Percentiles rank a stretch among this genome's conserved stretches.
These are phyloP conservation scores for Coelastrella sp. DNA, from an alignment of 139 green algal genomes.

Conservation along the genomic window DNA sequence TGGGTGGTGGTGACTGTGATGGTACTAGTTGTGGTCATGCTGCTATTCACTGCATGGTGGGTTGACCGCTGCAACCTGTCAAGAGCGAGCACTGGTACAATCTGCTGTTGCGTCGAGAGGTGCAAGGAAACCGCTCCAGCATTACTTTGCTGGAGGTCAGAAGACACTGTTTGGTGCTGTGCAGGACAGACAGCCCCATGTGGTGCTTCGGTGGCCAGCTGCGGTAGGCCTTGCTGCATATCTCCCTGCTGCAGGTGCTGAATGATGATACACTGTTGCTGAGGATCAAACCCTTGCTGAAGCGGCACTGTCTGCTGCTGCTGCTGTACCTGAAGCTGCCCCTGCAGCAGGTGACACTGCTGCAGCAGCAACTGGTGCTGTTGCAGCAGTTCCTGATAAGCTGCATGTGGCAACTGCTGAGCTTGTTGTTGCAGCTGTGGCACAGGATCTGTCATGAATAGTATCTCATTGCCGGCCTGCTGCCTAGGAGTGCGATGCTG, in stretches of 20 bases:
- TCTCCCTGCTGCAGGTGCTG: neutral
- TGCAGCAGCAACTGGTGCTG: neutral
- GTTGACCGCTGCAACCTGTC: too few species aligned
- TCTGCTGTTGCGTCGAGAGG: too few species aligned
- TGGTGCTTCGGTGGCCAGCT: neutral
- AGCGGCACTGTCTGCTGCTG: neutral
- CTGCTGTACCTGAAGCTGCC: neutral
- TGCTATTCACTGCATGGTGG: neutral
- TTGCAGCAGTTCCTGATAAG: neutral
- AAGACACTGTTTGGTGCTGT: neutral
- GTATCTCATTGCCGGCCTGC: too few species aligned
- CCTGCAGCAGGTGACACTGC: neutral
- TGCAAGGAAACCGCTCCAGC: neutral
- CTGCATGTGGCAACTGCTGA: neutral
- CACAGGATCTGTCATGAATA: too few species aligned
- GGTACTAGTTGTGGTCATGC: constrained; percentile 1
- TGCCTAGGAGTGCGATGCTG: too few species aligned
- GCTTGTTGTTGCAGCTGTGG: too few species aligned
- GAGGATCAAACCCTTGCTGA: too few species aligned
- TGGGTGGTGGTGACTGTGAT: neutral
- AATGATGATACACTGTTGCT: too few species aligned
- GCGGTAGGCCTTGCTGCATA: neutral
- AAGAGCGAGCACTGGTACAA: too few species aligned
- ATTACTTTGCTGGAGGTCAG: neutral
- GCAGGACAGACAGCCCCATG: too few species aligned